These are phyloP conservation scores for Euphorbia lathyris DNA, from an alignment of 345 rosid genomes.

Conservation along the genomic window DNA sequence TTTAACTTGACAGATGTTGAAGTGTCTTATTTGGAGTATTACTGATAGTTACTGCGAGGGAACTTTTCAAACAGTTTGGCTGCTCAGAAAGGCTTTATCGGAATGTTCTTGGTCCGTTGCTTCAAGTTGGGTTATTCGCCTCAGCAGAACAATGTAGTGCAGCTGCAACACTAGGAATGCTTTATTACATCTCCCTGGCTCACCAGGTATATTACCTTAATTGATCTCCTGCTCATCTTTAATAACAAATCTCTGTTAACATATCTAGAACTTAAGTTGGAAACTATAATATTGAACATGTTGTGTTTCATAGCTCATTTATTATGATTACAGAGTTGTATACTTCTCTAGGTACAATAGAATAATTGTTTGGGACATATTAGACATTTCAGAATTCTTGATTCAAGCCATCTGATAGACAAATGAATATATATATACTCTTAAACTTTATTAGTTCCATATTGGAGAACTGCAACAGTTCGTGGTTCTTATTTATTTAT, in stretches of 20 bases:
- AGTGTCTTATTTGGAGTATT: conserved; percentile 39
- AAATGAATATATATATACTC: too few species aligned
- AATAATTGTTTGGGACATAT: not conserved
- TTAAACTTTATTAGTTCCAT: too few species aligned
- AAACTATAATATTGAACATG: not conserved
- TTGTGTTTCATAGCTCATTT: not conserved
- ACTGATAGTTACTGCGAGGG: conserved; percentile 60
- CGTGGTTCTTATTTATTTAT: too few species aligned
- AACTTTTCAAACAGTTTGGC: conserved; percentile 58
- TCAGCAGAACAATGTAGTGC: conserved; percentile 64
- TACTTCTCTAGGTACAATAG: not conserved
- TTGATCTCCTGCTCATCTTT: not conserved
- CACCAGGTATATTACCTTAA: conserved; percentile 45
- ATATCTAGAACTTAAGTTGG: not conserved
- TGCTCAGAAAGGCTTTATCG: conserved; percentile 52
- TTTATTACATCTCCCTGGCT: conserved; percentile 43
- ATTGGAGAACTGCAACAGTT: too few species aligned
- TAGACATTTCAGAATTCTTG: too few species aligned
- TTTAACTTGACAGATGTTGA: conserved; percentile 16
- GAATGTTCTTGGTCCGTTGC: conserved; percentile 43
- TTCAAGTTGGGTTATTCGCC: conserved; percentile 63
- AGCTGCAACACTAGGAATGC: conserved; percentile 55
- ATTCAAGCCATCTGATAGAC: too few species aligned
- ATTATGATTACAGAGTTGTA: not conserved
- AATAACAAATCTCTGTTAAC: not conserved